Evolutionary conservation across 2,329 filamentous ascomycete genomes (phyloP).

Genomic region (Talaromyces funiculosus): DNA sequence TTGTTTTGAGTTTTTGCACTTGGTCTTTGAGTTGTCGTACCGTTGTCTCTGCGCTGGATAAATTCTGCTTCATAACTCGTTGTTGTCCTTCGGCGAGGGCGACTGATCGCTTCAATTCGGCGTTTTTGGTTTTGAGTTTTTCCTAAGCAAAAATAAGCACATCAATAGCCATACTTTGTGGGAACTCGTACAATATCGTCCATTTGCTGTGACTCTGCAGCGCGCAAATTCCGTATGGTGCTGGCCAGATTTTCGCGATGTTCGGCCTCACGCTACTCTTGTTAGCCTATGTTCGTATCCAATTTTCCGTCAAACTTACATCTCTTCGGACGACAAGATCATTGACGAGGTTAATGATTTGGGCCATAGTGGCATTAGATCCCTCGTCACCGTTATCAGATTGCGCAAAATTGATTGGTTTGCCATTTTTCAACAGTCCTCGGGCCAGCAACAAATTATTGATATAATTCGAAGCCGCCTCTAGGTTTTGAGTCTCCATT

Average conservation of each 20-base stretch:
- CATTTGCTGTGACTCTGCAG: slow-evolving; percentile 68
- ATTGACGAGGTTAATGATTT: slow-evolving; percentile 88
- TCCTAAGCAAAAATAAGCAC: slow-evolving; percentile 32
- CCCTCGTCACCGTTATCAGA: slow-evolving; percentile 58
- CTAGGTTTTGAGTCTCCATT: slow-evolving; percentile 48
- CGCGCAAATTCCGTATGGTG: slow-evolving; percentile 69
- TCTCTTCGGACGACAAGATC: slow-evolving; percentile 87
- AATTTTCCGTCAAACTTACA: slow-evolving; percentile 49
- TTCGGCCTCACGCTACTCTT: slow-evolving; percentile 71
- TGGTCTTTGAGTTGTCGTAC: slow-evolving; percentile 79
- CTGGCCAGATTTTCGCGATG: slow-evolving; percentile 77
- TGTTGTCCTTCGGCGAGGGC: slow-evolving; percentile 64
- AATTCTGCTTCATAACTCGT: slow-evolving; percentile 60
- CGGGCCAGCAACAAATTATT: slow-evolving; percentile 62
- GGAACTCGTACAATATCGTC: slow-evolving; percentile 56
- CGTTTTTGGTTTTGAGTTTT: slow-evolving; percentile 49
- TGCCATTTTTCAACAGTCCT: slow-evolving; percentile 55
- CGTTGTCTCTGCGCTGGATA: slow-evolving; percentile 67
- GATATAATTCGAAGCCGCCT: slow-evolving; percentile 58
- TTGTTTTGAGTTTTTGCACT: slow-evolving; percentile 67
- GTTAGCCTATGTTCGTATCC: slow-evolving; percentile 11
- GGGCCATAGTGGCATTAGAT: slow-evolving; percentile 66
- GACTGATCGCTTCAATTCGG: slow-evolving; percentile 53
- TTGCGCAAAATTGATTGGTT: slow-evolving; percentile 69
- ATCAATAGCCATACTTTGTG: slow-evolving; percentile 10